Evolutionary conservation across 805 yeast species (phyloP).

Genomic region (Nakazawaea populi): DNA sequence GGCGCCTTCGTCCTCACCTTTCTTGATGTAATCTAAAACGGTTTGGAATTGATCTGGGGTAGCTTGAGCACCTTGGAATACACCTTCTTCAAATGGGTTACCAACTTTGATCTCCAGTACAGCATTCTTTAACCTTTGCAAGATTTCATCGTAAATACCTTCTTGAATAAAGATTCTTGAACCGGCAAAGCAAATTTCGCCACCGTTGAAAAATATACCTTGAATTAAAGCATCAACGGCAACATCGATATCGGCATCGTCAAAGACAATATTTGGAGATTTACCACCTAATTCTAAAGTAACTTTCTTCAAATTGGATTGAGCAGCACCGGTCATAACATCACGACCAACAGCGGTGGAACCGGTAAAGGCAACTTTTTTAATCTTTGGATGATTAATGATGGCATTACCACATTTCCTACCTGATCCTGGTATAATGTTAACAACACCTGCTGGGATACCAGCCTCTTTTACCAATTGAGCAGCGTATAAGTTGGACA

Average conservation of each 20-base stretch:
- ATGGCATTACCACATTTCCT: constrained; percentile 66
- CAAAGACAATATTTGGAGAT: constrained; percentile 69
- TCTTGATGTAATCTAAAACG: constrained; percentile 58
- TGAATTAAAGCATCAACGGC: constrained; percentile 43
- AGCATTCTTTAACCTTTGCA: constrained; percentile 51
- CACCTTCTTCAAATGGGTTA: constrained; percentile 61
- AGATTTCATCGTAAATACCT: constrained; percentile 57
- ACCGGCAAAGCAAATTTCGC: constrained; percentile 81
- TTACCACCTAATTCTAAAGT: constrained; percentile 82
- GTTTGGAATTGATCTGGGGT: constrained; percentile 63
- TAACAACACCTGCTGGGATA: constrained; percentile 69
- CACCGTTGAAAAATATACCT: constrained; percentile 75
- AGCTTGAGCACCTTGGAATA: constrained; percentile 75
- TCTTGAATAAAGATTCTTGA: constrained; percentile 74
- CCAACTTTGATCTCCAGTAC: constrained; percentile 63
- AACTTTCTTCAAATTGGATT: constrained; percentile 66
- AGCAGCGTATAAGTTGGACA: constrained; percentile 62
- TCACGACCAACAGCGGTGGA: constrained; percentile 70
- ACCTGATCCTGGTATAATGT: constrained; percentile 71
- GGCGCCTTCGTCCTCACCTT: constrained; percentile 66
- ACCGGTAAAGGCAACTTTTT: constrained; percentile 78
- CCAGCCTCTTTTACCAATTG: constrained; percentile 60
- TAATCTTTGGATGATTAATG: constrained; percentile 58
- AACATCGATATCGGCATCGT: constrained; percentile 56
- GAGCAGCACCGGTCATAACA: constrained; percentile 64